Percentiles rank a stretch among this genome's conserved stretches.
These are phyloP conservation scores for Boletus reticuloceps DNA, from an alignment of 768 basidiomycete genomes.

Conservation along the genomic window DNA sequence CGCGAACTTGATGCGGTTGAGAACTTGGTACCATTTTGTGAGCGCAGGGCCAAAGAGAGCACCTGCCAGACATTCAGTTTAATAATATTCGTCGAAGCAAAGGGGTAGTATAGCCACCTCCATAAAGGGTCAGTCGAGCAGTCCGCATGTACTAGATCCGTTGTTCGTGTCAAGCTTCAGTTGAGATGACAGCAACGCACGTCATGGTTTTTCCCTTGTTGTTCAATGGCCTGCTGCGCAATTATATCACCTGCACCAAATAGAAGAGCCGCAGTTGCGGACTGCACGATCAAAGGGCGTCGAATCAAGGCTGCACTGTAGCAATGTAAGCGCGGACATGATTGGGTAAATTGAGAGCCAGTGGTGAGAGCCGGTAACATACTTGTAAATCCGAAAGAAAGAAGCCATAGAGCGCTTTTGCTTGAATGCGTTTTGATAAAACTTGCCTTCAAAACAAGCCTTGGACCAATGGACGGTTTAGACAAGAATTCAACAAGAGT, in stretches of 20 bases:
- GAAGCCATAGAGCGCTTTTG: conserved; percentile 36
- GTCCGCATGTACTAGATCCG: conserved; percentile 53
- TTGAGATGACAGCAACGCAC: conserved; percentile 38
- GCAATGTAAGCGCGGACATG: not conserved
- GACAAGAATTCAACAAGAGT: not conserved
- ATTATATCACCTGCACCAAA: conserved; percentile 78
- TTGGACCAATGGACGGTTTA: too few species aligned
- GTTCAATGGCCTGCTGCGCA: conserved; percentile 84
- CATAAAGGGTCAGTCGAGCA: conserved; percentile 66
- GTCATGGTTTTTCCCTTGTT: conserved; percentile 70
- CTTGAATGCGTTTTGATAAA: not conserved
- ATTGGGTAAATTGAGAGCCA: conserved; percentile 2
- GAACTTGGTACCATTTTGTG: conserved; percentile 77
- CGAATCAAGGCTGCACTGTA: conserved; percentile 57
- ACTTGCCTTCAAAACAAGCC: not conserved
- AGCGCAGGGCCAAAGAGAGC: conserved; percentile 77
- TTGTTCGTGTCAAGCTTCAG: not conserved
- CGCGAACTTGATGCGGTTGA: conserved; percentile 69
- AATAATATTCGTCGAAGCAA: not conserved
- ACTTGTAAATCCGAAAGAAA: conserved; percentile 45
- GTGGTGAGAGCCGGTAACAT: conserved; percentile 8
- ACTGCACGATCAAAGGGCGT: conserved; percentile 62
- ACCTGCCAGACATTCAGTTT: conserved; percentile 34
- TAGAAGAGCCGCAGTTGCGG: conserved; percentile 59
- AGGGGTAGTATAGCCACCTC: conserved; percentile 42